These are phyloP conservation scores for Cerrena zonata DNA, from an alignment of 1,284 basidiomycete species.

Conservation along the genomic window DNA sequence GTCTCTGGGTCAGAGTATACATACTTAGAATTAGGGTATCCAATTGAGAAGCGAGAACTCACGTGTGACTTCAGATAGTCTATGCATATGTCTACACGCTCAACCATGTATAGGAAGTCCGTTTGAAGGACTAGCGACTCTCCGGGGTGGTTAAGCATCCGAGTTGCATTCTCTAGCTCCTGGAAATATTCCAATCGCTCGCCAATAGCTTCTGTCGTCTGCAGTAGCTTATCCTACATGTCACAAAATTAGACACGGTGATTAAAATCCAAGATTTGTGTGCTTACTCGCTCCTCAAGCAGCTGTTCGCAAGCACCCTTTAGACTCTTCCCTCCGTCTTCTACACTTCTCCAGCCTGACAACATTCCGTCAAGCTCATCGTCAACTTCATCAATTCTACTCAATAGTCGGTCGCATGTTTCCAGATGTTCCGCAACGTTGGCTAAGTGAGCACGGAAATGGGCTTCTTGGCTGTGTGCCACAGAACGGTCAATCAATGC, in stretches of 20 bases:
- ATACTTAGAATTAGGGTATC: not conserved
- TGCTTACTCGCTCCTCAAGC: constrained; percentile 75
- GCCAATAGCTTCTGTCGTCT: constrained; percentile 73
- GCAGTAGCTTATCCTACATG: constrained; percentile 64
- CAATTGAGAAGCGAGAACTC: constrained; percentile 27
- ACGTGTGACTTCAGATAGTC: constrained; percentile 83
- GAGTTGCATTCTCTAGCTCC: constrained; percentile 82
- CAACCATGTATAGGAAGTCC: constrained; percentile 90
- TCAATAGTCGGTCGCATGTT: constrained; percentile 67
- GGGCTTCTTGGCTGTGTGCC: constrained; percentile 84
- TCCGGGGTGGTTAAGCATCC: constrained; percentile 87
- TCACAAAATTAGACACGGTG: not conserved
- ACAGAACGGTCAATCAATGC: constrained; percentile 80
- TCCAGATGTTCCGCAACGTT: constrained; percentile 69
- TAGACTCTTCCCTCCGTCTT: constrained; percentile 80
- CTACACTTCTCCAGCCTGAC: constrained; percentile 76
- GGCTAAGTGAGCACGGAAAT: constrained; percentile 79
- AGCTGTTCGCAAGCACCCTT: constrained; percentile 87
- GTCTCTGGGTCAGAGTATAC: constrained; percentile 47
- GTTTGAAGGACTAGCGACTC: constrained; percentile 82
- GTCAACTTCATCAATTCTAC: constrained; percentile 67
- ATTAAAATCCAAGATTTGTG: constrained; percentile 12
- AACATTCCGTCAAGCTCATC: constrained; percentile 75
- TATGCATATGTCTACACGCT: constrained; percentile 86
- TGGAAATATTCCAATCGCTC: constrained; percentile 83